Base-by-base conservation (phyloP, 2,329 filamentous ascomycete genomes). In the Penicillium paneum region DNA sequence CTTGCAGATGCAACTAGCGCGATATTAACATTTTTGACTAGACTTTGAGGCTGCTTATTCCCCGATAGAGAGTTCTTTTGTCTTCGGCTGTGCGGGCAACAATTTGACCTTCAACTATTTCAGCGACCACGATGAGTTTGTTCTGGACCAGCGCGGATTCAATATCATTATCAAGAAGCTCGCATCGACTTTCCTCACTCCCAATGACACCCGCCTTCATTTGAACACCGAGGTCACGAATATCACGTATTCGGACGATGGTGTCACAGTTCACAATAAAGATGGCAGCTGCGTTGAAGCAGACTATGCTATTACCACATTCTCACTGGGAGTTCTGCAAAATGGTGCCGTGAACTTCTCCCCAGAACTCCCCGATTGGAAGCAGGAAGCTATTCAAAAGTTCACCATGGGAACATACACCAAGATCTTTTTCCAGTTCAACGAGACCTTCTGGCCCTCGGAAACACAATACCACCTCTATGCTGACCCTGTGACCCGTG, bases 391-490 rank as follows among this genome's bases (percentile, higher is more conserved):
- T 0, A 86, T 89, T 48, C 78, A 82, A 3, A 83, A 80, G 35
- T 88, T 88, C 67, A 75, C 78, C 57, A 88, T 89, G 82, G 86
- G 83, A 7, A 88, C 85, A 0, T 90, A 89, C 71, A 89, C 85
- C 48, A 90, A 90, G 67, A 82, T 89, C 57, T 89, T 89, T 71
- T 73, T 87, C 56, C 86, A 88, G 58, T 89, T 89, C 70, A 74
- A 84, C 56, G 75, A 84, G 51, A 81, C 83, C 0, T 90, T 89
- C 70, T 89, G 86, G 87, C 78, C 80, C 61, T 64, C 71, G 0
- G 71, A 78, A 38, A 80, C 77, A 0, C 78, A 83, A 52, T 83
- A 77, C 61, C 76, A 80, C 58, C 72, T 83, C n/a, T 83, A 82
- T 58, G 79, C 81, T 0, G 73, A 76, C 36, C 78, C 79, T 0